Evolutionary conservation across 495 filamentous ascomycete genomes (phyloP).

Genomic region (Aspergillus steynii): DNA sequence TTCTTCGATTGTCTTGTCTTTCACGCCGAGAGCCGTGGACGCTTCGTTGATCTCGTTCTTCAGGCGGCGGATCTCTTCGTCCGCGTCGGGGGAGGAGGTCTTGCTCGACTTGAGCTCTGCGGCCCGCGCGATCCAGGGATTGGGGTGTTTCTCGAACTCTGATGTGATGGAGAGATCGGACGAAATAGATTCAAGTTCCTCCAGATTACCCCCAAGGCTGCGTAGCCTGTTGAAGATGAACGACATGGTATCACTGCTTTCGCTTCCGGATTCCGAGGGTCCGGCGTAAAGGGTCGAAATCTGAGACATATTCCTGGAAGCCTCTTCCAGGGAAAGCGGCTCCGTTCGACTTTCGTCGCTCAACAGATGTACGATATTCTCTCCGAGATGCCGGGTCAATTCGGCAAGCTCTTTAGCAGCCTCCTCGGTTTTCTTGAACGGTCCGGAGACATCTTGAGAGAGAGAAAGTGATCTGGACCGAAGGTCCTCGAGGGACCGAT

Average conservation of each 20-base stretch:
- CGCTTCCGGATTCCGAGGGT: constrained; percentile 30
- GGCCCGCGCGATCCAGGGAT: constrained; percentile 83
- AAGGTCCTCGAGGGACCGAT: constrained; percentile 75
- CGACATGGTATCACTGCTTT: constrained; percentile 64
- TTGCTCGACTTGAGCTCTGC: constrained; percentile 76
- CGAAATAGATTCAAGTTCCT: constrained; percentile 71
- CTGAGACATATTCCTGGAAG: constrained; percentile 60
- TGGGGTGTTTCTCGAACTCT: constrained; percentile 76
- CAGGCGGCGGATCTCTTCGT: constrained; percentile 73
- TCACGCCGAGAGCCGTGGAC: constrained; percentile 66
- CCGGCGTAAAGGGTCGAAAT: constrained; percentile 43
- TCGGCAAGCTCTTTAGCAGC: constrained; percentile 65
- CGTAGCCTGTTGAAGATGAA: constrained; percentile 68
- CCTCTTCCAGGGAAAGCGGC: constrained; percentile 63
- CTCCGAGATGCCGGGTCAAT: constrained; percentile 66
- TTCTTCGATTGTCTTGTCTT: constrained; percentile 90
- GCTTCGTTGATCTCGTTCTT: constrained; percentile 71
- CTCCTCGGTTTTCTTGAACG: constrained; percentile 62
- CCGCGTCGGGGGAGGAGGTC: constrained; percentile 72
- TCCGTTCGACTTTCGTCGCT: constrained; percentile 73
- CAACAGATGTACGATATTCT: constrained; percentile 62
- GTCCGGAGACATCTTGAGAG: constrained; percentile 49
- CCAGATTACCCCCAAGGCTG: constrained; percentile 60
- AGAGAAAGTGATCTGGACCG: constrained; percentile 76
- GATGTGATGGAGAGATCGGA: constrained; percentile 74